phyloP scores from a whole-genome alignment of 345 rosid species.

The Melastoma malabathricum region DNA sequence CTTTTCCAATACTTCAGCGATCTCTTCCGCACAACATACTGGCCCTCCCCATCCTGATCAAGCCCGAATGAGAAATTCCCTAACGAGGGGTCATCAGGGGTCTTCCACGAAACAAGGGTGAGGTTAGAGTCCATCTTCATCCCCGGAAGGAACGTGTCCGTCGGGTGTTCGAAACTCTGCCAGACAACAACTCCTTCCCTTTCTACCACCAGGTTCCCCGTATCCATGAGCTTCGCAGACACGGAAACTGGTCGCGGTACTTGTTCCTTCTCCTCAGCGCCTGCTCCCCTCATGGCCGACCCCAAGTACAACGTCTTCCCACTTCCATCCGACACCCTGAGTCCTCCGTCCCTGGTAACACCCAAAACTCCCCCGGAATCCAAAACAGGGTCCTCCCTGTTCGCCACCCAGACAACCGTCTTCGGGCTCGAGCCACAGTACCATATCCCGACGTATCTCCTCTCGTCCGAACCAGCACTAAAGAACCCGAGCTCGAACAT shows the following conservation, averaged over 20 bases:
- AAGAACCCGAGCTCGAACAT: conserved; percentile 28
- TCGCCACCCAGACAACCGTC: conserved; percentile 42
- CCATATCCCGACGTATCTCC: conserved; percentile 45
- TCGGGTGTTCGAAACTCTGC: conserved; percentile 42
- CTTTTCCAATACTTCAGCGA: conserved; percentile 12
- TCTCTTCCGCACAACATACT: conserved; percentile 9
- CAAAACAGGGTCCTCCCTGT: conserved; percentile 26
- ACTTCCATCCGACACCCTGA: conserved; percentile 15
- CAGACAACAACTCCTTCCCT: conserved; percentile 11
- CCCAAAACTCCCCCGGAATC: conserved; percentile 13
- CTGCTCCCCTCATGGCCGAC: not conserved
- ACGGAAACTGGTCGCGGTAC: conserved; percentile 3
- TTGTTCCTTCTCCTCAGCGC: conserved; percentile 7
- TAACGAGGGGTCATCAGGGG: conserved; percentile 35
- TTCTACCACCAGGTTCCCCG: conserved; percentile 28
- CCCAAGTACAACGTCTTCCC: conserved; percentile 20
- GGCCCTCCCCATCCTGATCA: conserved; percentile 9
- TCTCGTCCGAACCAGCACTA: conserved; percentile 21
- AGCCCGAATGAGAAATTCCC: conserved; percentile 32
- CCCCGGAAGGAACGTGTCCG: conserved; percentile 50
- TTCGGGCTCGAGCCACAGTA: conserved; percentile 19
- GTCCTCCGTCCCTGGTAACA: conserved; percentile 22
- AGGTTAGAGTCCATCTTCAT: conserved; percentile 31
- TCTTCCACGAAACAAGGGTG: conserved; percentile 39
- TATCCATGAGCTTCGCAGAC: conserved; percentile 19